Conservation (phyloP, 163 green algal genomes). For the Scenedesmus sp. region DNA sequence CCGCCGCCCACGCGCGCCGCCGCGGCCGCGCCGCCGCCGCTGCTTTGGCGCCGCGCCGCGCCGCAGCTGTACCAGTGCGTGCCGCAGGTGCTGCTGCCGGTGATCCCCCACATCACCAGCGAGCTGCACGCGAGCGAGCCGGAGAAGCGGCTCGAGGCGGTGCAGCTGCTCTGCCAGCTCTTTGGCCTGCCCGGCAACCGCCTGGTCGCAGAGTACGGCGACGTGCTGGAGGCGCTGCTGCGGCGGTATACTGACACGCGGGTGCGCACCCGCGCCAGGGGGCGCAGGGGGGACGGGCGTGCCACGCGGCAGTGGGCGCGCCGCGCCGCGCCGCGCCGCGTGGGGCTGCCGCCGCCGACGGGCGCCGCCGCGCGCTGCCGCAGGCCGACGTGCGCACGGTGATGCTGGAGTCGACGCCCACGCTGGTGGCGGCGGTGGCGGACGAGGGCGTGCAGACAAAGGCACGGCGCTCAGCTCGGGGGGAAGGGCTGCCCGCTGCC, state of each 20-base stretch:
- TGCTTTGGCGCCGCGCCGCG: neutral
- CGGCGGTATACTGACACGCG: slow-evolving; percentile 61
- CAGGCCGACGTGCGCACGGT: slow-evolving; percentile 52
- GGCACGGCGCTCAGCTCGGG: neutral
- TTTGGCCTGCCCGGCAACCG: slow-evolving; percentile 48
- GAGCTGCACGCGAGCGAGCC: slow-evolving; percentile 64
- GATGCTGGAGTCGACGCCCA: slow-evolving; percentile 49
- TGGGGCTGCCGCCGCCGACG: too few relatives aligned
- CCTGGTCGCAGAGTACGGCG: slow-evolving; percentile 18
- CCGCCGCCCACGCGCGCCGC: too few relatives aligned
- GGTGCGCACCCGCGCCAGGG: neutral
- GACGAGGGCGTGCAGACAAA: slow-evolving; percentile 10
- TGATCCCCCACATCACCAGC: slow-evolving; percentile 65
- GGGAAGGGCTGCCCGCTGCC: too few relatives aligned
- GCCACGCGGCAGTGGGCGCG: too few relatives aligned
- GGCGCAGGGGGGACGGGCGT: too few relatives aligned
- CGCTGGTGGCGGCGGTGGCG: slow-evolving; percentile 38
- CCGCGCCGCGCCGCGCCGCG: too few relatives aligned
- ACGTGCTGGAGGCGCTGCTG: slow-evolving; percentile 60
- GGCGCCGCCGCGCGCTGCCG: neutral
- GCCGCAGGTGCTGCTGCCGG: slow-evolving; percentile 75
- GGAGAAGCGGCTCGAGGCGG: slow-evolving; percentile 51
- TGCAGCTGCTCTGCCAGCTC: slow-evolving; percentile 64
- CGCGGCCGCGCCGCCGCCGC: too few relatives aligned
- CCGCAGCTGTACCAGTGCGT: slow-evolving; percentile 66